Conservation (phyloP, 495 filamentous ascomycete species). For the Hypoxylon perforatum region DNA sequence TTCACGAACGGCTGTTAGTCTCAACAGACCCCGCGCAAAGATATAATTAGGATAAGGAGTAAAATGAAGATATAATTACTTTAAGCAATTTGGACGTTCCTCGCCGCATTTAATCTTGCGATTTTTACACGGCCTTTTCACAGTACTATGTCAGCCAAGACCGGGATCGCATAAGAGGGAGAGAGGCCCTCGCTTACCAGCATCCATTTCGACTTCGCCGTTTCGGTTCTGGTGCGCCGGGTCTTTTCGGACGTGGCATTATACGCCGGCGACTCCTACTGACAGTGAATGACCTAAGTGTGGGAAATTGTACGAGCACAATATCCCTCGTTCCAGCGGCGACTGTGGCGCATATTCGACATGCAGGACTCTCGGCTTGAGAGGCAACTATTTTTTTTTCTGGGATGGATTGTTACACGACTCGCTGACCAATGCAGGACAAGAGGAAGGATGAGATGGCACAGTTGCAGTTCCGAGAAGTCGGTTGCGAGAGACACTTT, state of each 20-base stretch:
- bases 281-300: slow-evolving; percentile 37
- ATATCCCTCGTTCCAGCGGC: slow-evolving; percentile 46
- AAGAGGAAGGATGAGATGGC: slow-evolving; percentile 32
- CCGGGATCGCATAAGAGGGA: slow-evolving; percentile 2
- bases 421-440: slow-evolving; percentile 40
- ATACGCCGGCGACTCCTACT: slow-evolving; percentile 41
- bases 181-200: slow-evolving; percentile 68
- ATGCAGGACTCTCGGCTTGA: slow-evolving; percentile 44
- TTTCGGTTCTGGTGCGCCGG: slow-evolving; percentile 74
- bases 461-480: slow-evolving; percentile 37
- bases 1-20: slow-evolving; percentile 32
- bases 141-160: slow-evolving; percentile 16
- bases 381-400: slow-evolving; percentile 33
- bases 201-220: slow-evolving; percentile 84
- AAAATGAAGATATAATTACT: slow-evolving; percentile 51
- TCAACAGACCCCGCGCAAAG: not conserved
- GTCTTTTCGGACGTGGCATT: slow-evolving; percentile 76
- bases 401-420: slow-evolving; percentile 41
- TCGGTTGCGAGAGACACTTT: slow-evolving; percentile 37
- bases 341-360: slow-evolving; percentile 46
- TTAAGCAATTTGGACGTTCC: slow-evolving; percentile 79
- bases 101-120: slow-evolving; percentile 91
- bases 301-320: slow-evolving; percentile 46
- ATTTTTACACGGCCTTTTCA: slow-evolving; percentile 79
- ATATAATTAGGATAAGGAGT: slow-evolving; percentile 4